Conservation (phyloP, 257 asterid genomes). For the Echium plantagineum region DNA sequence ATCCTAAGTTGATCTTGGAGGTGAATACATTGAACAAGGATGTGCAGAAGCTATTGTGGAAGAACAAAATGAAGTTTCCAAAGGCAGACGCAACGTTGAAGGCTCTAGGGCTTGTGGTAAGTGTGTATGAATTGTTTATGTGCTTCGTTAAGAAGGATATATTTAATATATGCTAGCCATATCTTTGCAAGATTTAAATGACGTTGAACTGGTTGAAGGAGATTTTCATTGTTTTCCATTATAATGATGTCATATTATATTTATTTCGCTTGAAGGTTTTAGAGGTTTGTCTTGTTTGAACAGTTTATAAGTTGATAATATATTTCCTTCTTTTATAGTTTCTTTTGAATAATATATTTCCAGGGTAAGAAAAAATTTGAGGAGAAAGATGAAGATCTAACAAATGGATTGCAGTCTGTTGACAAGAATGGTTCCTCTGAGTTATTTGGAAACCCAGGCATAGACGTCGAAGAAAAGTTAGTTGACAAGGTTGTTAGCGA, state of each 20-base stretch:
- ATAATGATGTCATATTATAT: neutral
- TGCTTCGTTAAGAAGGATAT: no score
- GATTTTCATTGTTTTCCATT: no score
- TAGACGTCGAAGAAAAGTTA: conserved; percentile 22
- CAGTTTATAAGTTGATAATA: no score
- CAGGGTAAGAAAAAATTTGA: conserved; percentile 29
- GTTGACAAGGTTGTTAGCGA: conserved; percentile 26
- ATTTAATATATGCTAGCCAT: no score
- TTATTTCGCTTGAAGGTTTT: neutral
- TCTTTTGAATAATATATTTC: conserved; percentile 19
- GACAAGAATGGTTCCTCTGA: conserved; percentile 14
- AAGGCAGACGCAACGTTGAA: conserved; percentile 70
- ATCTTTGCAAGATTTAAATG: no score
- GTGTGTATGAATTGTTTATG: neutral
- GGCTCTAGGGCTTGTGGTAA: conserved; percentile 66
- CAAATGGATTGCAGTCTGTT: neutral
- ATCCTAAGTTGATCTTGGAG: conserved; percentile 31
- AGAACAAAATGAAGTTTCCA: conserved; percentile 73
- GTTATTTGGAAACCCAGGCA: conserved; percentile 18
- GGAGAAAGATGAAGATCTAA: conserved; percentile 29
- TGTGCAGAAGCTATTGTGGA: conserved; percentile 93
- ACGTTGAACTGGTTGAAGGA: no score
- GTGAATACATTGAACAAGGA: conserved; percentile 60
- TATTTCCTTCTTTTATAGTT: no score
- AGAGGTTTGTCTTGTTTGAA: no score